Percentiles rank a stretch among this genome's conserved stretches.
These are phyloP conservation scores for Cutaneotrichosporon cavernicola DNA, from an alignment of 1,284 basidiomycete species.

Conservation along the genomic window DNA sequence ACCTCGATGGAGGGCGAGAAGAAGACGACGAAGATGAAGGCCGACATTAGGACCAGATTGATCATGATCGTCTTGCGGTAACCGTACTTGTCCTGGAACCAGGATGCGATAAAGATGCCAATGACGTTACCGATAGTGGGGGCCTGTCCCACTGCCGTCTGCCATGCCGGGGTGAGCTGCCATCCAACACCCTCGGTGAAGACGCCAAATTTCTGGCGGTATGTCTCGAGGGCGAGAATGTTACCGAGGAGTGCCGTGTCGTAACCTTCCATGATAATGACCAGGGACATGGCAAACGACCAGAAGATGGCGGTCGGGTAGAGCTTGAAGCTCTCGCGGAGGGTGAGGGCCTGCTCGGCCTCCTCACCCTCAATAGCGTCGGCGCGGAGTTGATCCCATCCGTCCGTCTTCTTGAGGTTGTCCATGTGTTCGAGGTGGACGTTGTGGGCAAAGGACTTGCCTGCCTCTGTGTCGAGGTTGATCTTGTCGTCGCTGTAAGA, in stretches of 20 bases:
- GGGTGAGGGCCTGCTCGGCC: constrained; percentile 16
- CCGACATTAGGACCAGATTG: constrained; percentile 37
- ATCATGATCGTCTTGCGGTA: constrained; percentile 33
- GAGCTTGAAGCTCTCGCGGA: constrained; percentile 15
- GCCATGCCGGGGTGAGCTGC: constrained; percentile 34
- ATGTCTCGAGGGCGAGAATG: constrained; percentile 11
- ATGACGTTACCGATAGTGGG: constrained; percentile 26
- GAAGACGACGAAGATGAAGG: constrained; percentile 41
- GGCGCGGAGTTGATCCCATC: not conserved
- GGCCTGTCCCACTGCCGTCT: constrained; percentile 30
- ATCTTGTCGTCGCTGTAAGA: not conserved
- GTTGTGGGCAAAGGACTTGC: not conserved
- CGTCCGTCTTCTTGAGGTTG: not conserved
- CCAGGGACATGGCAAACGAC: constrained; percentile 24
- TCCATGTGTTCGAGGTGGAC: constrained; percentile 5
- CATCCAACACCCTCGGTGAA: constrained; percentile 21
- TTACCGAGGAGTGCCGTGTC: constrained; percentile 18
- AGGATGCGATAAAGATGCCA: constrained; percentile 30
- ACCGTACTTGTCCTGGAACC: constrained; percentile 30
- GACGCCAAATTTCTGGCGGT: constrained; percentile 25
- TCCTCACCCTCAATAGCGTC: constrained; percentile 26
- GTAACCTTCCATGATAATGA: constrained; percentile 23
- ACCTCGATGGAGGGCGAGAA: constrained; percentile 45
- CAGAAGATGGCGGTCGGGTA: constrained; percentile 27
- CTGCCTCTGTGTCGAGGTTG: not conserved